phyloP scores from a whole-genome alignment of 2,329 filamentous ascomycete genomes.

The Clonostachys byssicola region DNA sequence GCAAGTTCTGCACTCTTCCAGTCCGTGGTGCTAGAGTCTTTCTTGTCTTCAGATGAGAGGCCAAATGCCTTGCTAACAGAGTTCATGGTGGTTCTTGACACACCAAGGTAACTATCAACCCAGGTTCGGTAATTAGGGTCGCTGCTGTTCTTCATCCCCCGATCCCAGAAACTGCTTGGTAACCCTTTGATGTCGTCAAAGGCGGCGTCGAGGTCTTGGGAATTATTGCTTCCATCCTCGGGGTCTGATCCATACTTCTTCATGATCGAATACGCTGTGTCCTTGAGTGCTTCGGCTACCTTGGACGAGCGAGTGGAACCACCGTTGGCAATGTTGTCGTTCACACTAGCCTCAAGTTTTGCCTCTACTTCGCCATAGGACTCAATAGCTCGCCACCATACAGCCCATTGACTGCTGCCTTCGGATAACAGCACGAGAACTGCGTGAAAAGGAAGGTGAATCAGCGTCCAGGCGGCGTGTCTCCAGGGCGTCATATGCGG shows the following conservation, averaged over 20 bases:
- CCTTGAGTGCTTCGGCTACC: not conserved
- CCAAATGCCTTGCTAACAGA: slow-evolving; percentile 3
- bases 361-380: slow-evolving; percentile 1
- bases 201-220: not conserved
- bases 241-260: not conserved
- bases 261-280: not conserved
- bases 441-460: slow-evolving; percentile 5
- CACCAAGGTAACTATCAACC: not conserved
- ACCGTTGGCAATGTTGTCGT: not conserved
- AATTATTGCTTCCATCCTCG: not conserved
- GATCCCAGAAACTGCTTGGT: not conserved
- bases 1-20: not conserved
- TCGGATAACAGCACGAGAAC: slow-evolving; percentile 4
- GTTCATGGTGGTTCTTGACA: slow-evolving; percentile 1
- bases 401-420: slow-evolving; percentile 4
- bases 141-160: not conserved
- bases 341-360: not conserved
- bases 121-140: not conserved
- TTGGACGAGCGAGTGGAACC: not conserved
- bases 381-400: slow-evolving; percentile 6
- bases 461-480: slow-evolving; percentile 4
- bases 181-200: not conserved
- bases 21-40: not conserved
- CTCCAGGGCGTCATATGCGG: slow-evolving; percentile 3
- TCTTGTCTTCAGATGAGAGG: not conserved